Base-by-base conservation (phyloP, 371 early-diverging fungal genomes). In the Mucor mucedo region DNA sequence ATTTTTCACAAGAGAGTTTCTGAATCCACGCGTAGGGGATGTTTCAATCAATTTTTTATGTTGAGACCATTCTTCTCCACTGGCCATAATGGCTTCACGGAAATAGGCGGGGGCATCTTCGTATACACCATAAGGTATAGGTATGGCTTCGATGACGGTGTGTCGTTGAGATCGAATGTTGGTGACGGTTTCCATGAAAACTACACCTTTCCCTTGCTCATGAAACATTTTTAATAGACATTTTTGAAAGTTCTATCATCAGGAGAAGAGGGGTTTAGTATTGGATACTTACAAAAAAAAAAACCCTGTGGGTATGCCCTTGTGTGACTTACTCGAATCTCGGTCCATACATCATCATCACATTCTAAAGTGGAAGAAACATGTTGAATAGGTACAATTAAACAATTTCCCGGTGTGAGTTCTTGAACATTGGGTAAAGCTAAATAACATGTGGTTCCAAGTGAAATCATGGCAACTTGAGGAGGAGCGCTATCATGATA, bases 311-410 rank as follows among this genome's bases (percentile, higher is more conserved):
- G 2, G 16, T 21, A 11, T n/a, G 5, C 27, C 2, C n/a, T 30
- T 39, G 2, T 5, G 27, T 48, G 45, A 72, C 83, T 50, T 81
- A 90, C 91, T 68, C 90, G 69, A 29, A 98, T 89, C 75, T 98
- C 98, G 54, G 89, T 90, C 97, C 97, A 97, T 4, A 82, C 86
- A 69, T 93, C 94, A 63, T 98, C 96, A 54, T 95, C 95, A 50
- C 89, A 90, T 63, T 93, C 92, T 29, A 98, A 77, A 5, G 88
- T 91, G 4, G 93, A 91, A 0, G 88, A 70, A 21, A 84, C 83
- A 72, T 98, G 98, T 55, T 95, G 90, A 10, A 90, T 65, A 13
- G 98, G 97, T 1, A 95, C 93, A 68, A 98, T 96, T 57, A 90
- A 68, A 74, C 96, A 96, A 59, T 95, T 95, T 2, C 93, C 95